Evolutionary conservation across 768 basidiomycete species (phyloP).

Genomic region (Mycena vulgaris): DNA sequence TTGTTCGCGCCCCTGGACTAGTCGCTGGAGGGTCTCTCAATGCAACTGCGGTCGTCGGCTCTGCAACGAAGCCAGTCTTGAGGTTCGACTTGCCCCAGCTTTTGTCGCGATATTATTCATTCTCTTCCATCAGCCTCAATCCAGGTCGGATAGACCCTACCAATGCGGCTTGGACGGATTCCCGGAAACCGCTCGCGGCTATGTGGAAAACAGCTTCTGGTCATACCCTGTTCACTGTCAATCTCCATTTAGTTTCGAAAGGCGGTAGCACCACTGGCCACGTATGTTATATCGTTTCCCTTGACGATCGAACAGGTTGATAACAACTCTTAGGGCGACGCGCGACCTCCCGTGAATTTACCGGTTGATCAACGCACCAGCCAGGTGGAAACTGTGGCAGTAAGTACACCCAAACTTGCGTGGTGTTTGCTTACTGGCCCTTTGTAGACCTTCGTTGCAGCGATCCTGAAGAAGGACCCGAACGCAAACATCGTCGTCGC

Average conservation of each 20-base stretch:
- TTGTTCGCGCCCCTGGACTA: slow-evolving; percentile 56
- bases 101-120: not conserved
- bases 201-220: slow-evolving; percentile 66
- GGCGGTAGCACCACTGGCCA: slow-evolving; percentile 64
- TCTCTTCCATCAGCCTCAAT: slow-evolving; percentile 61
- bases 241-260: slow-evolving; percentile 73
- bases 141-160: slow-evolving; percentile 75
- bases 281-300: not conserved
- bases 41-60: slow-evolving; percentile 54
- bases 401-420: slow-evolving; percentile 44
- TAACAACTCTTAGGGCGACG: slow-evolving; percentile 59
- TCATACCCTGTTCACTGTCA: slow-evolving; percentile 68
- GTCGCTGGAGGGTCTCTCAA: slow-evolving; percentile 65
- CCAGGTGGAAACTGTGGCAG: slow-evolving; percentile 68
- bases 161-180: slow-evolving; percentile 67
- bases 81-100: slow-evolving; percentile 51
- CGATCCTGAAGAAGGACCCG: slow-evolving; percentile 58
- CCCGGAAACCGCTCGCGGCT: slow-evolving; percentile 74
- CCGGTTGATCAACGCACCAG: slow-evolving; percentile 62
- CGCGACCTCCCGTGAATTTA: slow-evolving; percentile 71
- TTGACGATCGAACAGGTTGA: not conserved
- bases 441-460: slow-evolving; percentile 62
- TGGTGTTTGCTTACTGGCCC: not conserved
- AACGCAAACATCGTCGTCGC: slow-evolving; percentile 67
- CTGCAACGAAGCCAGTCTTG: slow-evolving; percentile 53